Conservation (phyloP, 2,329 filamentous ascomycete genomes). For the Botrytis pseudocinerea region DNA sequence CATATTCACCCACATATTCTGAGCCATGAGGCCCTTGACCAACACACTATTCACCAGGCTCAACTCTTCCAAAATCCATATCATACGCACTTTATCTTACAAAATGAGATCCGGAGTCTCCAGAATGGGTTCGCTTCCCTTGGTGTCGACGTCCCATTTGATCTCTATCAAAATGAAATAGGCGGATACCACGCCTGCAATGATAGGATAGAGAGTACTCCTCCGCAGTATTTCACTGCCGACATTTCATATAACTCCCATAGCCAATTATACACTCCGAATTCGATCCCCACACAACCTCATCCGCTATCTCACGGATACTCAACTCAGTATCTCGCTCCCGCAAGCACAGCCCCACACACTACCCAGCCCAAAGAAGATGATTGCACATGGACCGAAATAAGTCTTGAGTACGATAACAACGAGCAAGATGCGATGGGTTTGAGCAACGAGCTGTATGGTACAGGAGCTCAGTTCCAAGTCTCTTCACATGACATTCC, state of each 20-base stretch:
- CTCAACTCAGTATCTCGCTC: conserved; percentile 4
- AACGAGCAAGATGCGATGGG: background rate
- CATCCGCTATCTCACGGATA: background rate
- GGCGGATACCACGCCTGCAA: background rate
- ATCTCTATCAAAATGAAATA: conserved; percentile 8
- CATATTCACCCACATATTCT: background rate
- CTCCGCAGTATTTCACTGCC: background rate
- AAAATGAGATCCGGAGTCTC: background rate
- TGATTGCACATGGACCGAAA: background rate
- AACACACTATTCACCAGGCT: background rate
- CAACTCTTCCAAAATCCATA: background rate
- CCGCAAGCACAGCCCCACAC: background rate
- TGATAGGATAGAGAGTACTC: background rate
- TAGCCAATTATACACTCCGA: background rate
- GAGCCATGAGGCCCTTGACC: background rate
- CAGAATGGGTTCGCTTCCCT: conserved; percentile 15
- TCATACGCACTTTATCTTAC: background rate
- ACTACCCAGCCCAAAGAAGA: background rate
- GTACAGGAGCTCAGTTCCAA: conserved; percentile 13
- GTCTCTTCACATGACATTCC: background rate
- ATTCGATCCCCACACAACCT: background rate
- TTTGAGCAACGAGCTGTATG: background rate
- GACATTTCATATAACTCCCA: background rate
- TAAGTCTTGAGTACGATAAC: background rate
- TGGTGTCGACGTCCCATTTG: conserved; percentile 11